phyloP scores from a whole-genome alignment of 805 yeast genomes.

The Candida andamanensis region DNA sequence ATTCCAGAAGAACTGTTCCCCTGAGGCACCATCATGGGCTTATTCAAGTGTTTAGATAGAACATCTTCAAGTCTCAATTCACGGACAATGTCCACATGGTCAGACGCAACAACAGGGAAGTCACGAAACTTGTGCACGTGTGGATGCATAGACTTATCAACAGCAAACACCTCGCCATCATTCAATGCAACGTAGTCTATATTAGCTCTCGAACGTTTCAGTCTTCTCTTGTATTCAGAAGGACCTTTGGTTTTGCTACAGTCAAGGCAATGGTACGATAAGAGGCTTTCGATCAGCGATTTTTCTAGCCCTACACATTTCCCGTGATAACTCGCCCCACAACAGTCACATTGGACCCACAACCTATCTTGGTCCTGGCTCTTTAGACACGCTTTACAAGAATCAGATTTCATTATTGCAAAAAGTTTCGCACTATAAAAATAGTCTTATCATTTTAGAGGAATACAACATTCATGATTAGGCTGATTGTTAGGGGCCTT shows the following conservation, averaged over 20 bases:
- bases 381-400: slow-evolving; percentile 19
- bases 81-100: slow-evolving; percentile 22
- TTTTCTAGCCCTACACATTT: slow-evolving; percentile 39
- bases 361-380: slow-evolving; percentile 11
- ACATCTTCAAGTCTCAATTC: slow-evolving; percentile 35
- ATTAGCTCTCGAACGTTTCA: slow-evolving; percentile 46
- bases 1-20: slow-evolving; percentile 32
- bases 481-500: no score
- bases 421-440: no score
- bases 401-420: no score
- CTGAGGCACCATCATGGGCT: slow-evolving; percentile 44
- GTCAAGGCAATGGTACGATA: slow-evolving; percentile 49
- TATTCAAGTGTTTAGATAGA: slow-evolving; percentile 22
- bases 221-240: slow-evolving; percentile 44
- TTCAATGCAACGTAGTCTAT: slow-evolving; percentile 78
- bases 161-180: slow-evolving; percentile 57
- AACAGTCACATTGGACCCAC: slow-evolving; percentile 58
- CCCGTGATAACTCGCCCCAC: slow-evolving; percentile 52
- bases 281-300: slow-evolving; percentile 33
- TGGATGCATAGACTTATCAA: slow-evolving; percentile 43
- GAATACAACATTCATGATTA: no score
- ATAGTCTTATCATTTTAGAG: no score
- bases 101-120: slow-evolving; percentile 22
- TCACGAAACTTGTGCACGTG: slow-evolving; percentile 41
- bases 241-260: slow-evolving; percentile 48